Evolutionary conservation across 805 yeast species (phyloP), one percentile per base, ranked within the genome.

Genomic region (Saturnispora quitensis): DNA sequence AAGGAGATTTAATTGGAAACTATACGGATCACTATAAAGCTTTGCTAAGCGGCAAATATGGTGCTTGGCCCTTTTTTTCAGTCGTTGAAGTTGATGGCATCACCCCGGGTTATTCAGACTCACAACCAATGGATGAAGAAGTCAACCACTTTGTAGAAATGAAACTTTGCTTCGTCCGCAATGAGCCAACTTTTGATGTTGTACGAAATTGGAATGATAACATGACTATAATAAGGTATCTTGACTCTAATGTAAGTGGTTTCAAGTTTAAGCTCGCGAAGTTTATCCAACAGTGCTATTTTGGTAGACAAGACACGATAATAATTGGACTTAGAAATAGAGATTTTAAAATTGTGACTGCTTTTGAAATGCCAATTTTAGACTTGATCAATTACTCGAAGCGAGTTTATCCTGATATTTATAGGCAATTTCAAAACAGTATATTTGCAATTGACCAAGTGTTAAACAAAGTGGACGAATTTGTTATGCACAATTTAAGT

Each of bases 41-140:
- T 6, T 31, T 58, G 34, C 20, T 48, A 7, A 24, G 36, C 4
- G 51, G 56, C 0, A 42, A 47, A 28, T 55, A 40, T 18, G 60
- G 60, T 8, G 13, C 38, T 12, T 50, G 51, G 50, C 25, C 35
- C 2, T 55, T 40, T 34, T 43, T 47, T 24, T 53, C 60, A 3
- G 56, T 55, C 10, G 55, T 48, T 24, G 60, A 58, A 48, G 52
- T 58, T 22, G 52, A 50, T 36, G 52, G 52, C 18, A 28, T 38
- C 13, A 50, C 43, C 3, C 52, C 52, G 38, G 44, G 20, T 7
- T 44, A 28, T 12, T 27, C 28, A 5, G 20, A 25, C n/a, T 13
- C 33, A 9, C 27, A 25, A 25, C 6, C 40, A 12, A n/a, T 13
- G 17, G 47, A 43, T 13, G 51, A 54, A 18, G 34, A 46, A 34